Evolutionary conservation across 163 green algal species (phyloP), one percentile per base, ranked within the genome.

Genomic region (Chlorella variabilis): DNA sequence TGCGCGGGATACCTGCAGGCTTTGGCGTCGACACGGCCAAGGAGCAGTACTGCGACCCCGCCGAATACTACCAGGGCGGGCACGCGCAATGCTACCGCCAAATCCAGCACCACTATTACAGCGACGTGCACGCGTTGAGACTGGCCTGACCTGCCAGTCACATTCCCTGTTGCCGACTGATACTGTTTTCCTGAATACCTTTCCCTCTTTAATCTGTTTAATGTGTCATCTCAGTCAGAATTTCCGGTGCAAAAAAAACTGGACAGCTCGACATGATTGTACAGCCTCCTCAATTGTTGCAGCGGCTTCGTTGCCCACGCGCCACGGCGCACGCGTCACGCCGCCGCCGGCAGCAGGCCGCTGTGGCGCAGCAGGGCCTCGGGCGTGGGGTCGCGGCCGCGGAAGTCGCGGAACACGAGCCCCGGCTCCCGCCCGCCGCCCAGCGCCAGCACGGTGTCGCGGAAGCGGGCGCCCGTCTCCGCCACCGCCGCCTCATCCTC

Each of bases 371-470:
- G 88, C 75, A 99, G 89, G 0, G 96, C 80, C 77, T 96, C 91
- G 3, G 90, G 96, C 48, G 87, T 95, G 1, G 96, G 96, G 34
- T 93, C 91, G 0, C 96, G 83, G 20, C 96, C 96, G 23, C 96
- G 88, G 93, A 99, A 99, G 29, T 91, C 85, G 83, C 92, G 85
- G 75, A 94, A 95, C 3, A 95, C 89, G 4, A 90, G 31, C 18
- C 80, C 87, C 29, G 96, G 96, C 5, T 87, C 88, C 13, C 91
- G 81, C 38, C 92, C 93, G 69, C 96, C 96, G 33, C 96, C 96
- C 61, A 99, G 87, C 0, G 88, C 94, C 45, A 98, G 88, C 54
- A 98, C 94, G 2, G 96, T 99, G 79, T 98, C 94, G 27, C 90
- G 75, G 88, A 98, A 98, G 33, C 90, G 84, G 20, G 85, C 84